Percentiles rank a stretch among this genome's conserved stretches.
phyloP scores from a whole-genome alignment of 371 early-diverging fungal species.

The Mucor circinelloides region DNA sequence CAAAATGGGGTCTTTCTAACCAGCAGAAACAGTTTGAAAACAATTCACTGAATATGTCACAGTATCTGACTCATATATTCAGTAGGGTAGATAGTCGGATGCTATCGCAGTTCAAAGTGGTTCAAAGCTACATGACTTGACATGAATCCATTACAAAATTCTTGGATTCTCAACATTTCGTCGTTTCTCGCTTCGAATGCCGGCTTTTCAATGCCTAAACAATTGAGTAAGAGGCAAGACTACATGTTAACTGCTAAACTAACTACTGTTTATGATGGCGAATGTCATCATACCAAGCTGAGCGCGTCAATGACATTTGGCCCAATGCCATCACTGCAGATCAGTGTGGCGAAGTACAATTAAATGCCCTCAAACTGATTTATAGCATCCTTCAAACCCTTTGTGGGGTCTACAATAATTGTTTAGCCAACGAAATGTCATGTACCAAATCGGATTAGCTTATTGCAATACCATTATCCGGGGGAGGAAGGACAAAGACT shows the following conservation, averaged over 20 bases:
- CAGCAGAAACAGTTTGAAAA: not conserved
- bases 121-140: not conserved
- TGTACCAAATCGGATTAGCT: not conserved
- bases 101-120: not conserved
- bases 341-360: not conserved
- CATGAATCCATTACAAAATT: not conserved
- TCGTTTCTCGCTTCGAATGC: not conserved
- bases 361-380: not conserved
- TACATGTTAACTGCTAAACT: not conserved
- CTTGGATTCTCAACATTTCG: not conserved
- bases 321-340: not conserved
- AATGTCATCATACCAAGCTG: not conserved
- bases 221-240: not conserved
- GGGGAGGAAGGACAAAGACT: not conserved
- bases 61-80: not conserved
- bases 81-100: too few relatives aligned
- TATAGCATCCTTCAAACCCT: not conserved
- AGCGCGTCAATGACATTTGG: not conserved
- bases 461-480: slow-evolving; percentile 13
- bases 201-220: not conserved
- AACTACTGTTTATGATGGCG: not conserved
- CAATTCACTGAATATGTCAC: not conserved
- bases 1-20: not conserved
- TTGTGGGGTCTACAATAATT: not conserved
- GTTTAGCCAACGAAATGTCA: not conserved